phyloP scores from a whole-genome alignment of 768 basidiomycete genomes.

The Xerocomellus intermedius region DNA sequence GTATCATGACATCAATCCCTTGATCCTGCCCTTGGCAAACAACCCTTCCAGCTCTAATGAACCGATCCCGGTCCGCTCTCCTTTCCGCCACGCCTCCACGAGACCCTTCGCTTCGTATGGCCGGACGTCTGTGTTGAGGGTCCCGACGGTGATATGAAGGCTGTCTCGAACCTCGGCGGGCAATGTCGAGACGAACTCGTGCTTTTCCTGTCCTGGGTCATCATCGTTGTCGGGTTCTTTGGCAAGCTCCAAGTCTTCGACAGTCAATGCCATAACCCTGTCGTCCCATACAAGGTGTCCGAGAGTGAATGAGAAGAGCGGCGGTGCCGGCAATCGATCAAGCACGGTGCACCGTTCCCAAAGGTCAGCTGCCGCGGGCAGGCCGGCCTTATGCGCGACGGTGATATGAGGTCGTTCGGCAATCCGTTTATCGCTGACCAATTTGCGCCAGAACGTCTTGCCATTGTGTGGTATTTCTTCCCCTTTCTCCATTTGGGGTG shows the following conservation, averaged over 20 bases:
- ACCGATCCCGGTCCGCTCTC: constrained; percentile 29
- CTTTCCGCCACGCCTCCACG: constrained; percentile 53
- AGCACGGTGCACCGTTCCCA: constrained; percentile 41
- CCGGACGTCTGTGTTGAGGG: constrained; percentile 44
- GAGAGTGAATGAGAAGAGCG: constrained; percentile 61
- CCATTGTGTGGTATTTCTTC: constrained; percentile 32
- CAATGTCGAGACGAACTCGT: constrained; percentile 48
- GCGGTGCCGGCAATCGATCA: constrained; percentile 33
- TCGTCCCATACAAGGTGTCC: constrained; percentile 70
- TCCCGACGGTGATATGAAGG: constrained; percentile 90
- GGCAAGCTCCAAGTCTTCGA: constrained; percentile 54
- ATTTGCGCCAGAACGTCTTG: constrained; percentile 45
- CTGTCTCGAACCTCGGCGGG: constrained; percentile 44
- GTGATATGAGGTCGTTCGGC: constrained; percentile 77
- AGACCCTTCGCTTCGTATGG: constrained; percentile 72
- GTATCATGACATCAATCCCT: constrained; percentile 18
- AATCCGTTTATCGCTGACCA: constrained; percentile 50
- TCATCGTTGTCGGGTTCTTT: constrained; percentile 29
- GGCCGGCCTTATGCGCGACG: constrained; percentile 67
- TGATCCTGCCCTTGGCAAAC: constrained; percentile 32
- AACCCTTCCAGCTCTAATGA: constrained; percentile 30
- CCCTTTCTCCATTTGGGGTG: constrained; percentile 35
- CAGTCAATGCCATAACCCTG: constrained; percentile 75
- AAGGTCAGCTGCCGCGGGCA: constrained; percentile 34
- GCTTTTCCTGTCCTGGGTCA: constrained; percentile 36